phyloP scores from a whole-genome alignment of 2,329 filamentous ascomycete species.

The Akanthomyces muscarius region DNA sequence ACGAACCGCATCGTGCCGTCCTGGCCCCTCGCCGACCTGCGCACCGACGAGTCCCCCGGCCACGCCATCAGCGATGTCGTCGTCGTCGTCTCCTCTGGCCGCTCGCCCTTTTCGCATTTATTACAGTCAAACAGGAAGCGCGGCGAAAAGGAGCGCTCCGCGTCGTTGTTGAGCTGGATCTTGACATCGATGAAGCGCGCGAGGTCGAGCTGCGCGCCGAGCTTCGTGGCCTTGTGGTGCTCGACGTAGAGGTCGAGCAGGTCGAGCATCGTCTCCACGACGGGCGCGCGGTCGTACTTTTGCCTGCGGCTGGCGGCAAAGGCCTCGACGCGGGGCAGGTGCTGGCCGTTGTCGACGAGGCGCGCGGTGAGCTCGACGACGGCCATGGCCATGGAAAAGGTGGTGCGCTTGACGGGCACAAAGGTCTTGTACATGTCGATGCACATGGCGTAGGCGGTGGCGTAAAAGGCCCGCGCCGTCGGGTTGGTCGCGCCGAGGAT shows the following conservation, averaged over 20 bases:
- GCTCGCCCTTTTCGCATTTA: conserved; percentile 42
- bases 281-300: conserved; percentile 44
- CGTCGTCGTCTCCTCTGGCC: conserved; percentile 18
- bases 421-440: conserved; percentile 92
- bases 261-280: conserved; percentile 80
- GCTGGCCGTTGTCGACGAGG: conserved; percentile 53
- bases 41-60: conserved; percentile 32
- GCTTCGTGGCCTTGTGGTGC: conserved; percentile 67
- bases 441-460: conserved; percentile 73
- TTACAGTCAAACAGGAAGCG: conserved; percentile 61
- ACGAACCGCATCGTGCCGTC: conserved; percentile 86
- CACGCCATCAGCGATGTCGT: conserved; percentile 33
- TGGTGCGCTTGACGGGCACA: conserved; percentile 83
- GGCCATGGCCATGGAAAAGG: conserved; percentile 78
- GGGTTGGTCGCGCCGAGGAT: conserved; percentile 44
- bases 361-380: conserved; percentile 76
- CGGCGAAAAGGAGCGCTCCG: conserved; percentile 57
- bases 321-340: conserved; percentile 46
- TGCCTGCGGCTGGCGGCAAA: conserved; percentile 48
- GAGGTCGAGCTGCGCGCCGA: conserved; percentile 68
- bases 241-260: conserved; percentile 90
- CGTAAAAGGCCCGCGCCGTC: conserved; percentile 52
- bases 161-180: conserved; percentile 80
- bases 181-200: conserved; percentile 81
- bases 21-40: conserved; percentile 38